Conservation (phyloP, 2,329 filamentous ascomycete genomes). For the Penicillium sp. region DNA sequence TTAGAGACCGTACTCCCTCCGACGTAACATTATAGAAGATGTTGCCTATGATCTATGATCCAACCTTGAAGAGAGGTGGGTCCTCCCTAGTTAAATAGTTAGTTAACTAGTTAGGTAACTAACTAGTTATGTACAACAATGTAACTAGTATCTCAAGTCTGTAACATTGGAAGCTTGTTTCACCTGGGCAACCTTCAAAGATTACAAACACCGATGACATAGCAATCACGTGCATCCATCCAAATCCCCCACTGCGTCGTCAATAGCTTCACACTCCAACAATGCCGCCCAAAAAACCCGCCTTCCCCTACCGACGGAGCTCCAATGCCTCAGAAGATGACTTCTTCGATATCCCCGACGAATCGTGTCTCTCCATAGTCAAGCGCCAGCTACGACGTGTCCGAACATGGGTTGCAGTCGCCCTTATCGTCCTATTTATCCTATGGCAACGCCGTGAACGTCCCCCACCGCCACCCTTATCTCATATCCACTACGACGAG, state of each 20-base stretch:
- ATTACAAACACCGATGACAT: background rate
- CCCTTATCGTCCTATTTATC: constrained; percentile 26
- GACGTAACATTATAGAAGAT: no score
- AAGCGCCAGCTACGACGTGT: constrained; percentile 34
- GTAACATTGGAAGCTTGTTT: background rate
- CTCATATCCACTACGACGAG: constrained; percentile 32
- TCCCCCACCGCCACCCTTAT: constrained; percentile 17
- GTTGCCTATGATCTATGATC: no score
- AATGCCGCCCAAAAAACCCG: constrained; percentile 13
- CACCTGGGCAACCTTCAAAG: background rate
- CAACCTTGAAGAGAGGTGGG: background rate
- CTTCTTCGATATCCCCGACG: constrained; percentile 39
- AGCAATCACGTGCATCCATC: constrained; percentile 2
- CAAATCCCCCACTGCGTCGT: background rate
- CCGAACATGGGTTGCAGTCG: constrained; percentile 31
- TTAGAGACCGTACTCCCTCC: no score
- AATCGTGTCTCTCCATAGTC: constrained; percentile 26
- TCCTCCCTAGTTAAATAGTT: no score
- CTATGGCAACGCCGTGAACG: constrained; percentile 25
- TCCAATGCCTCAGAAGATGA: constrained; percentile 35
- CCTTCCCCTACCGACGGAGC: constrained; percentile 28
- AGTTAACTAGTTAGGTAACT: no score
- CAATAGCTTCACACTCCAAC: constrained; percentile 3
- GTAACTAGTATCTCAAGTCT: background rate
- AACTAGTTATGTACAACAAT: no score